These are phyloP conservation scores for Carex kokanica DNA, from an alignment of 176 grass and related monocot species.

Conservation along the genomic window DNA sequence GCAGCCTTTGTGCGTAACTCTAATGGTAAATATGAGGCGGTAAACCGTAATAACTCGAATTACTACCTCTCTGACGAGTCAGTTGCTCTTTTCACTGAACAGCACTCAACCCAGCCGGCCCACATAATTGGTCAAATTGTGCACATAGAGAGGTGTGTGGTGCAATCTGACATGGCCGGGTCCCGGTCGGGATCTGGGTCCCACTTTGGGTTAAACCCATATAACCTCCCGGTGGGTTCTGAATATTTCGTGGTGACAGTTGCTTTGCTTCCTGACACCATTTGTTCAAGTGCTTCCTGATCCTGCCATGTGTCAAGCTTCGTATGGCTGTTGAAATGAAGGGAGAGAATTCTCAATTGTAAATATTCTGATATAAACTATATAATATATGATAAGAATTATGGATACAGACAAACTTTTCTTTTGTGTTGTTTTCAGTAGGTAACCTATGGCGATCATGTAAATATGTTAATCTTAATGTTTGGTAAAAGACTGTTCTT, in stretches of 20 bases:
- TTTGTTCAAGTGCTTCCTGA: constrained; percentile 81
- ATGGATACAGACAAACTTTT: constrained; percentile 5
- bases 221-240: constrained; percentile 55
- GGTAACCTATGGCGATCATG: background rate
- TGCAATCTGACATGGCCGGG: constrained; percentile 23
- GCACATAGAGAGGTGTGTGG: constrained; percentile 59
- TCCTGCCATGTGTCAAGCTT: constrained; percentile 44
- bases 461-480: constrained; percentile 20
- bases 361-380: constrained; percentile 46
- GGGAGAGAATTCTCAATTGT: constrained; percentile 72
- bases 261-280: constrained; percentile 76
- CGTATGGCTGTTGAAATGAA: constrained; percentile 82
- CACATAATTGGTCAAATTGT: constrained; percentile 95
- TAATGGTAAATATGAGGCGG: constrained; percentile 73
- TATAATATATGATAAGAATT: constrained; percentile 37
- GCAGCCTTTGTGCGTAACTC: constrained; percentile 61
- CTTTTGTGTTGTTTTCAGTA: constrained; percentile 3
- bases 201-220: constrained; percentile 44
- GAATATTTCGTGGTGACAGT: constrained; percentile 97
- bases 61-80: constrained; percentile 94
- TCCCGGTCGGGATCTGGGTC: constrained; percentile 28
- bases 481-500: background rate
- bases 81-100: constrained; percentile 73
- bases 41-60: constrained; percentile 67
- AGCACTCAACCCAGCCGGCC: constrained; percentile 39